Evolutionary conservation across 176 grass and related monocot genomes (phyloP).

Genomic region (Musa schizocarpa): DNA sequence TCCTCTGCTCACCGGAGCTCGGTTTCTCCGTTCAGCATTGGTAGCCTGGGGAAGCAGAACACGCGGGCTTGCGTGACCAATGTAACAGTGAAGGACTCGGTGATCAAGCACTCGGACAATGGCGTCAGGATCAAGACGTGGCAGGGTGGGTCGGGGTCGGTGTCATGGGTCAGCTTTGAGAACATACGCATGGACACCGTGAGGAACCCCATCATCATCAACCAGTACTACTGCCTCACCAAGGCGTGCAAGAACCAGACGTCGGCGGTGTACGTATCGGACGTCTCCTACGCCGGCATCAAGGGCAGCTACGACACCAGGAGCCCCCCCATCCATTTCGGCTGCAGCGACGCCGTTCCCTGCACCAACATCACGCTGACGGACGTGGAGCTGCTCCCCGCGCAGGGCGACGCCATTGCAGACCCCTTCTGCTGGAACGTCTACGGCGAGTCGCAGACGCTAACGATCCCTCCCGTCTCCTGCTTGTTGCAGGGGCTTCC

Average conservation of each 20-base stretch:
- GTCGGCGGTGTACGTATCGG: conserved; percentile 23
- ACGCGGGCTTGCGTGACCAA: conserved; percentile 19
- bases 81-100: conserved; percentile 23
- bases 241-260: background rate
- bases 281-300: conserved; percentile 25
- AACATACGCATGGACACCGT: conserved; percentile 29
- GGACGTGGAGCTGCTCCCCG: conserved; percentile 20
- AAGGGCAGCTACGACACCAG: conserved; percentile 21
- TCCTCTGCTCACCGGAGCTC: background rate
- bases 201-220: conserved; percentile 31
- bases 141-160: conserved; percentile 27
- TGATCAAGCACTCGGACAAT: conserved; percentile 18
- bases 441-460: conserved; percentile 11
- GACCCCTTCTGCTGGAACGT: conserved; percentile 17
- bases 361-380: conserved; percentile 27
- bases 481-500: conserved; percentile 42
- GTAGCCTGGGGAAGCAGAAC: conserved; percentile 24
- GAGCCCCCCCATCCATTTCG: conserved; percentile 22
- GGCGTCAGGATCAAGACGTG: conserved; percentile 40
- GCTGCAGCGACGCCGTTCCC: conserved; percentile 25
- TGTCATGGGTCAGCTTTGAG: conserved; percentile 19
- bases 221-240: conserved; percentile 33
- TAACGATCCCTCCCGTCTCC: conserved; percentile 11
- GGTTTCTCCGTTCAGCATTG: conserved; percentile 20
- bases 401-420: background rate